Conservation (phyloP, 345 rosid genomes). For the Salix purpurea region DNA sequence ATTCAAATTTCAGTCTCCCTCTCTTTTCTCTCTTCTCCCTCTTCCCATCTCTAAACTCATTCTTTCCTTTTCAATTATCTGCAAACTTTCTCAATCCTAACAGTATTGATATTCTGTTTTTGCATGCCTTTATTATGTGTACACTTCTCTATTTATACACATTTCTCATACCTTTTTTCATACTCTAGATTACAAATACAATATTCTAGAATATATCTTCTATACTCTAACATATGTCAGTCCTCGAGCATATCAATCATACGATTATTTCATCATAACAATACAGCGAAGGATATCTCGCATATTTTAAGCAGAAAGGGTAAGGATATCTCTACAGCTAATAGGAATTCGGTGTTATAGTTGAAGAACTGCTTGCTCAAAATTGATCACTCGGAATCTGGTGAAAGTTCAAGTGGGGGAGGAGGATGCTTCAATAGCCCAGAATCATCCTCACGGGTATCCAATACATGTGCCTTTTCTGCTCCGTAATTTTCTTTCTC, state of each 20-base stretch:
- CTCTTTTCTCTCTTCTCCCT: no score
- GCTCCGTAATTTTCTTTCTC: slow-evolving; percentile 27
- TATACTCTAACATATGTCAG: not conserved
- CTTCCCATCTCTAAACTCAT: no score
- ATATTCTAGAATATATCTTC: no score
- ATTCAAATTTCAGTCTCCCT: no score
- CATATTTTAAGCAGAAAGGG: not conserved
- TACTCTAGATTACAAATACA: no score
- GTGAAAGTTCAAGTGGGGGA: slow-evolving; percentile 38
- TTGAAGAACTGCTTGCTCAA: slow-evolving; percentile 47
- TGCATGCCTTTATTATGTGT: no score
- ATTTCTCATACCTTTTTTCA: no score
- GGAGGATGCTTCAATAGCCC: slow-evolving; percentile 43
- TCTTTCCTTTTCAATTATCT: no score
- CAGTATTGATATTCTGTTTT: no score
- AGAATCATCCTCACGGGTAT: slow-evolving; percentile 44
- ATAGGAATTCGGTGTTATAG: slow-evolving; percentile 15
- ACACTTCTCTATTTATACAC: no score
- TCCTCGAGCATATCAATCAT: not conserved
- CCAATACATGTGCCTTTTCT: slow-evolving; percentile 35
- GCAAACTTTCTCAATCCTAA: no score
- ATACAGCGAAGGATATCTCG: not conserved
- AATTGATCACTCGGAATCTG: slow-evolving; percentile 49
- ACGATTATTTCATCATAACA: not conserved
- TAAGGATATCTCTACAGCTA: slow-evolving; percentile 9